Conservation (phyloP, 805 yeast species). For the Lipomyces spencermartinsiae region DNA sequence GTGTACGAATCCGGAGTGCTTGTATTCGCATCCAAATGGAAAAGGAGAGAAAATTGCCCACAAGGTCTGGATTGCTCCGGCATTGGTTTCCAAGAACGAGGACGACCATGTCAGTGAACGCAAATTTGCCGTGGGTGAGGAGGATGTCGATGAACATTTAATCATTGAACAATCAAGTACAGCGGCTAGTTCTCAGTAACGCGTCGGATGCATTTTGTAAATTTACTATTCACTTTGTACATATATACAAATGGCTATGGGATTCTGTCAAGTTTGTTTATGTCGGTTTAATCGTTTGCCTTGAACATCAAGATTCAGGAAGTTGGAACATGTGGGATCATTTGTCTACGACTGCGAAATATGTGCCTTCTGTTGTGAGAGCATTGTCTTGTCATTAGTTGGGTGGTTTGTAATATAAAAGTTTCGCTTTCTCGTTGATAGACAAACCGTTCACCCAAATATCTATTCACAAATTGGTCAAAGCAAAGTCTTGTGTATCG, state of each 20-base stretch:
- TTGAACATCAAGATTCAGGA: slow-evolving; percentile 3
- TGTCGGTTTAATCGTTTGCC: not conserved
- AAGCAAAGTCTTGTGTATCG: not conserved
- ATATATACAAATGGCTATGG: slow-evolving; percentile 1
- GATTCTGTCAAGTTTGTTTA: not conserved
- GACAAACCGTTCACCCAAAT: not conserved
- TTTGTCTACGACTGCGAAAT: slow-evolving; percentile 71
- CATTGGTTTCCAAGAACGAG: not conserved
- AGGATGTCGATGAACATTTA: slow-evolving; percentile 12
- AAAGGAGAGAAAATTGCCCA: slow-evolving; percentile 21
- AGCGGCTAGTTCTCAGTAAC: not conserved
- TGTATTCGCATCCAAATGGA: slow-evolving; percentile 81
- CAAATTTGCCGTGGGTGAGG: slow-evolving; percentile 29
- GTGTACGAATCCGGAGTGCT: slow-evolving; percentile 75
- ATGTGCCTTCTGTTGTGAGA: not conserved
- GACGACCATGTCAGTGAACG: slow-evolving; percentile 27
- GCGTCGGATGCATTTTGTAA: not conserved
- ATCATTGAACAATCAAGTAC: not conserved
- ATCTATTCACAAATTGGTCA: not conserved
- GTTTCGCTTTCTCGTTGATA: not conserved
- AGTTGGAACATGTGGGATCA: slow-evolving; percentile 73
- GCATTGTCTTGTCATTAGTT: slow-evolving; percentile 51
- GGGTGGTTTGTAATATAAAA: not conserved
- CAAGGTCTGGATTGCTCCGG: slow-evolving; percentile 30
- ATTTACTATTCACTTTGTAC: not conserved